These are phyloP conservation scores for Aureobasidium sp. DNA, from an alignment of 2,329 filamentous ascomycete species.

Conservation along the genomic window DNA sequence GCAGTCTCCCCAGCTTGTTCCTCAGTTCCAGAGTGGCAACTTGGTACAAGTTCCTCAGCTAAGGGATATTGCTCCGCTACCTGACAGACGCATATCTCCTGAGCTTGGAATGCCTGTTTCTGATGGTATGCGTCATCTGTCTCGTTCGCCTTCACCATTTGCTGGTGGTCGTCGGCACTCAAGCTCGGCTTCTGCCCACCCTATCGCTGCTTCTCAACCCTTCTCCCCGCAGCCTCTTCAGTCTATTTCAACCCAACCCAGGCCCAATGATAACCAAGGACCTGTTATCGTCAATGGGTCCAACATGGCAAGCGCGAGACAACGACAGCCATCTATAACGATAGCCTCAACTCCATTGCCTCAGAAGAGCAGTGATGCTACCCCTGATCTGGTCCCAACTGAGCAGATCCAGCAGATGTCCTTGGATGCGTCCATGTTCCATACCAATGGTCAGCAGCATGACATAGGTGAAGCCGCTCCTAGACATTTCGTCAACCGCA, in stretches of 20 bases:
- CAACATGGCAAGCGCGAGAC: constrained; percentile 13
- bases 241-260: background rate
- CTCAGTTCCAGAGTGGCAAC: constrained; percentile 20
- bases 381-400: constrained; percentile 1
- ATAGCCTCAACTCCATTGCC: background rate
- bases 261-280: constrained; percentile 19
- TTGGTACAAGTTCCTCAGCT: constrained; percentile 24
- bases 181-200: constrained; percentile 18
- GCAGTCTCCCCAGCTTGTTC: constrained; percentile 32
- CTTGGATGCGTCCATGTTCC: background rate
- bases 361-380: background rate
- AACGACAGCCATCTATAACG: constrained; percentile 1
- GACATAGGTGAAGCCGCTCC: background rate
- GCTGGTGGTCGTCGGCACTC: constrained; percentile 35
- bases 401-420: constrained; percentile 12
- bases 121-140: constrained; percentile 28
- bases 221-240: constrained; percentile 9
- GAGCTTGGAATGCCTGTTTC: constrained; percentile 29
- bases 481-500: background rate
- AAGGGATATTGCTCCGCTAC: constrained; percentile 28
- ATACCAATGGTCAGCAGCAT: constrained; percentile 2
- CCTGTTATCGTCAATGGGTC: constrained; percentile 36
- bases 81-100: constrained; percentile 32
- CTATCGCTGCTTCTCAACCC: background rate
- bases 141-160: constrained; percentile 40